Evolutionary conservation across 2,329 filamentous ascomycete species (phyloP), one percentile per base, ranked within the genome.

Genomic region (Diaporthe aspalathi): DNA sequence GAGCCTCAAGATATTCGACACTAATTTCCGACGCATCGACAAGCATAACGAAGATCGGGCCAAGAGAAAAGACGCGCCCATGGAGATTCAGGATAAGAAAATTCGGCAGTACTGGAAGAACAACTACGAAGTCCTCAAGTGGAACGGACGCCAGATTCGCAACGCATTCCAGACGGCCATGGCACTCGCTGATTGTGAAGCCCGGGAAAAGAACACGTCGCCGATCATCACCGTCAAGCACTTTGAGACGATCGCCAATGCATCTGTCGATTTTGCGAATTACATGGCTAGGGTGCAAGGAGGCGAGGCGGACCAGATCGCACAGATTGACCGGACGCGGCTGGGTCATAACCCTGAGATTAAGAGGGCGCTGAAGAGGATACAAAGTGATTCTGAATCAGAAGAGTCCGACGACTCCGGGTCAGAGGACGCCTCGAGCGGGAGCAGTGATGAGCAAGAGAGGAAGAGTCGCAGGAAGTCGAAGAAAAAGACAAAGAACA

Each of bases 1-100:
- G 50, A 74, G 72, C 12, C 29, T 38, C 9, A 65, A 72, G 27
- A 75, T 77, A 49, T 77, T 60, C 60, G 24, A 63, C 9, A 32
- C 47, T 2, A 50, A 50, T 6, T 24, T 50, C n/a, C n/a, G 47
- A 2, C n/a, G 47, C n/a, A 14, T 50, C 7, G 8, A 50, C n/a
- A 50, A 50, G n/a, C 47, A 24, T 8, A 50, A 50, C n/a, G 9
- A 50, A 12, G 47, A 50, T 2, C 47, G 47, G 2, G 45, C 9
- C 5, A 49, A n/a, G 45, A 49, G 45, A 49, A 2, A 49, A 1
- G 45, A 49, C 20, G 17, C 45, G 8, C 45, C 45, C 6, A 49
- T 49, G 45, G 7, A 2, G 9, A 24, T 50, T 12, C 7, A 50
- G n/a, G 47, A 54, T 3, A 53, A 65, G 49, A 65, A 38, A 9